Evolutionary conservation across 495 filamentous ascomycete species (phyloP).

Genomic region (Terfezia boudieri): DNA sequence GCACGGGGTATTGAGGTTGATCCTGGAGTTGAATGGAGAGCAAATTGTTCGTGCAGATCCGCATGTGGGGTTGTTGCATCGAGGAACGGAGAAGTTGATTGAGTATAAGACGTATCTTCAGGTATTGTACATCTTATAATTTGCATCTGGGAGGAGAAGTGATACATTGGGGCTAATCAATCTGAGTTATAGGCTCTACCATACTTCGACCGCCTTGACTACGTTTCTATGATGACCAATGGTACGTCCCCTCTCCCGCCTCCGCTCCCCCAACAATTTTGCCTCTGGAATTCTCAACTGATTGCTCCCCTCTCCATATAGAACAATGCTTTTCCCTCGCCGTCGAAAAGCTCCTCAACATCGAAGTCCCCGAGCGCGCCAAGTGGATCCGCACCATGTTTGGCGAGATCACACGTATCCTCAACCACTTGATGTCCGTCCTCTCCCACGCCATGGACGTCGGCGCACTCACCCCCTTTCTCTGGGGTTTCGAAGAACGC

Average conservation of each 20-base stretch:
- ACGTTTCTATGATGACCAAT: conserved; percentile 58
- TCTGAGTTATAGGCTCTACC: conserved; percentile 41
- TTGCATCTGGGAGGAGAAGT: too few species aligned
- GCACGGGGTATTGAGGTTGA: conserved; percentile 92
- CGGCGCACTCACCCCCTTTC: conserved; percentile 88
- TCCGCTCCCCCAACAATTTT: neutral
- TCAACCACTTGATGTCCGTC: conserved; percentile 98
- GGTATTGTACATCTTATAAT: conserved; percentile 2
- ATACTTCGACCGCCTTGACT: conserved; percentile 97
- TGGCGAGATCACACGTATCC: conserved; percentile 78
- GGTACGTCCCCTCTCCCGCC: neutral
- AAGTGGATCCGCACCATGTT: conserved; percentile 97
- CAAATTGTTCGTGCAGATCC: conserved; percentile 93
- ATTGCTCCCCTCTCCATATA: conserved; percentile 44
- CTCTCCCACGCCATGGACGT: conserved; percentile 98
- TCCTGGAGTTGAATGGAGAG: conserved; percentile 93
- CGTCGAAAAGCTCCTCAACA: conserved; percentile 93
- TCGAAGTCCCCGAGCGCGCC: conserved; percentile 85
- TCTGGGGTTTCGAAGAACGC: conserved; percentile 99
- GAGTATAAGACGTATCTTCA: conserved; percentile 99
- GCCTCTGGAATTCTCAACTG: neutral
- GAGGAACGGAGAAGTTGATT: conserved; percentile 98
- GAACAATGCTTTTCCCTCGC: conserved; percentile 92
- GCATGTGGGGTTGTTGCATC: conserved; percentile 87
- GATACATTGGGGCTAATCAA: neutral